phyloP scores from a whole-genome alignment of 768 basidiomycete genomes.

The Phylloporus scabripes region DNA sequence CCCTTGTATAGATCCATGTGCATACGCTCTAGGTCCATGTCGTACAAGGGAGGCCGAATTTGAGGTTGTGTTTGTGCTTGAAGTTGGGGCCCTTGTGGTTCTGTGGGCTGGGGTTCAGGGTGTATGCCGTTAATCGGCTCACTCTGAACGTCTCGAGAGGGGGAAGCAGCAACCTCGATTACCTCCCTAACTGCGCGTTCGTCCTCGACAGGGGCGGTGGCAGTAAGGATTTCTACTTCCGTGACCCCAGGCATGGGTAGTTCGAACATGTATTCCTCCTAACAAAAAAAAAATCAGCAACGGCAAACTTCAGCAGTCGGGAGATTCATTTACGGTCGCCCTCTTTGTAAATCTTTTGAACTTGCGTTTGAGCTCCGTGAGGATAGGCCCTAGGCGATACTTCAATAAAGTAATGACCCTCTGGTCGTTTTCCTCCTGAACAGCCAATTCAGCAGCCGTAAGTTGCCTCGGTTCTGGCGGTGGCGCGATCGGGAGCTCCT shows the following conservation, averaged over 20 bases:
- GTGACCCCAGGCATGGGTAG: slow-evolving; percentile 19
- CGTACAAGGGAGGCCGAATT: slow-evolving; percentile 47
- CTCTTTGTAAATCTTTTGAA: slow-evolving; percentile 85
- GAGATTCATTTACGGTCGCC: slow-evolving; percentile 52
- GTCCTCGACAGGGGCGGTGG: slow-evolving; percentile 34
- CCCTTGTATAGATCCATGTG: slow-evolving; percentile 78
- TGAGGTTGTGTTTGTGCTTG: slow-evolving; percentile 35
- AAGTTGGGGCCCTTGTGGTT: slow-evolving; percentile 26
- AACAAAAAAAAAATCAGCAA: slow-evolving; percentile 12
- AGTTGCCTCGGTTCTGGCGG: slow-evolving; percentile 83
- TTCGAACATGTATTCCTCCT: slow-evolving; percentile 76
- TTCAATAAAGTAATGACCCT: slow-evolving; percentile 75
- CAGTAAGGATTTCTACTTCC: slow-evolving; percentile 34
- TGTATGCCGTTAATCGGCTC: slow-evolving; percentile 38
- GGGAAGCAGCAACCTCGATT: slow-evolving; percentile 27
- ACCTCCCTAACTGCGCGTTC: slow-evolving; percentile 42
- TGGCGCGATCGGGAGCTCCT: slow-evolving; percentile 82
- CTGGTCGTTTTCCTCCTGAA: slow-evolving; percentile 80
- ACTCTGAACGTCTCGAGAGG: slow-evolving; percentile 23
- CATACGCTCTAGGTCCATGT: slow-evolving; percentile 92
- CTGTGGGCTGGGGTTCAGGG: slow-evolving; percentile 12
- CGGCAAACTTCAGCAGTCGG: background rate
- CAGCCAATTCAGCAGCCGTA: slow-evolving; percentile 71
- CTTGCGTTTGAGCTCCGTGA: slow-evolving; percentile 86
- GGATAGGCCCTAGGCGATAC: slow-evolving; percentile 84